Evolutionary conservation across 23 red algal genomes (phyloP), one percentile per base, ranked within the genome.

Genomic region (Cyanidioschyzon merolae): DNA sequence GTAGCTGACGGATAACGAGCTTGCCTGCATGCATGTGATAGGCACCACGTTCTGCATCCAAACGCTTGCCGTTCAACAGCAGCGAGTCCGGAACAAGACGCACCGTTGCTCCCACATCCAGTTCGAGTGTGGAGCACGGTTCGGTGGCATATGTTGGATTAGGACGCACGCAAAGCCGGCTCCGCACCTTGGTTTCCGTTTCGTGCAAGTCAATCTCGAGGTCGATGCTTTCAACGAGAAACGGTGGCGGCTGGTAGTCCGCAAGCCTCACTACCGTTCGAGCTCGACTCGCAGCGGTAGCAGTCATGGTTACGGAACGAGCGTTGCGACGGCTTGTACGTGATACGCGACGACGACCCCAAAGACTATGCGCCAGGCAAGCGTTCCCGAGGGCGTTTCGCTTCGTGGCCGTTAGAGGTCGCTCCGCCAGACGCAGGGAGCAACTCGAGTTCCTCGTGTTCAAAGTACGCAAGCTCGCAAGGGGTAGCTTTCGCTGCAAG

Each of bases 231-330:
- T 83, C 74, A 27, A 95, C 82, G 24, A 86, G 83, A 58, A 80
- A 95, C 31, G 68, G 34, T 34, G 90, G 90, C n/a, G 85, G 90
- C 34, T 67, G 76, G 57, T 95, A 95, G 80, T 95, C 90, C 21
- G 50, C 71, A 36, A 79, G 75, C 41, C 82, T 83, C 30, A 82
- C 87, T 24, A 85, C 80, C 45, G 71, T 76, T 32, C 82, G 89
- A 35, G 84, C 80, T 0, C 39, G 50, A 25, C 50, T 26, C 54
- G 41, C 37, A 18, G 79, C 26, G 35, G 81, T 58, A 40, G 59
- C 74, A 54, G 45, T 54, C 45, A 54, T 54, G 45, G 45, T 54
- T 7, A 54, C 12, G 12, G 45, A 54, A 21, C 45, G 45, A 7
- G 7, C 12, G 45, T 21, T 54, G 12, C 45, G 45, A 54, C 7